These are phyloP conservation scores for Fragilariopsis cylindrus DNA, from an alignment of 108 stramenopile genomes.

Conservation along the genomic window DNA sequence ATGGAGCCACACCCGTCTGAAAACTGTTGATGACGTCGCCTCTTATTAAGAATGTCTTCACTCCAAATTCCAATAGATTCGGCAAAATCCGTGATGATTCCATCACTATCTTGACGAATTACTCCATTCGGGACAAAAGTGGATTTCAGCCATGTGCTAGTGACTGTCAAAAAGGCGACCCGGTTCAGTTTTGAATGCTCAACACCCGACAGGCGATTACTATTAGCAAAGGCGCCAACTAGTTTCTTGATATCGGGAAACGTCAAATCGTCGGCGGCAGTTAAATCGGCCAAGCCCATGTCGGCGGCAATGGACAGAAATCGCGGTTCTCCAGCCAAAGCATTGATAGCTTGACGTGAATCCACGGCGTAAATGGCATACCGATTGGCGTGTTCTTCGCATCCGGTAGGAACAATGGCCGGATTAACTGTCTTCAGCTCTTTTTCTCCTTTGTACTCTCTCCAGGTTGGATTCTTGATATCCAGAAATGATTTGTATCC, in stretches of 20 bases:
- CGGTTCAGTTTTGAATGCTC: constrained; percentile 27
- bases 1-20: too few species aligned
- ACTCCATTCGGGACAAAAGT: constrained; percentile 42
- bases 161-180: constrained; percentile 54
- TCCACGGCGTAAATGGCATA: constrained; percentile 63
- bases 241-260: constrained; percentile 14
- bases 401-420: constrained; percentile 52
- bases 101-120: constrained; percentile 38
- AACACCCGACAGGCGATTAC: constrained; percentile 28
- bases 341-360: constrained; percentile 38
- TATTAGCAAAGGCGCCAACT: too few species aligned
- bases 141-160: constrained; percentile 45
- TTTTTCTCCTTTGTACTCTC: constrained; percentile 46
- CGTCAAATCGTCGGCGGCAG: constrained; percentile 27
- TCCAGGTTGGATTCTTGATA: constrained; percentile 54
- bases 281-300: constrained; percentile 51
- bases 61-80: constrained; percentile 41
- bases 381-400: constrained; percentile 61
- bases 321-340: constrained; percentile 52
- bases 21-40: too few species aligned
- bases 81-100: constrained; percentile 54
- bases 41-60: constrained; percentile 16
- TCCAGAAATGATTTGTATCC: constrained; percentile 60
- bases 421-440: constrained; percentile 41
- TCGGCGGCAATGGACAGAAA: constrained; percentile 59